Percentiles rank a stretch among this genome's conserved stretches.
Evolutionary conservation across 148 eudicot genomes (phyloP).

Genomic region (Spergularia marina): DNA sequence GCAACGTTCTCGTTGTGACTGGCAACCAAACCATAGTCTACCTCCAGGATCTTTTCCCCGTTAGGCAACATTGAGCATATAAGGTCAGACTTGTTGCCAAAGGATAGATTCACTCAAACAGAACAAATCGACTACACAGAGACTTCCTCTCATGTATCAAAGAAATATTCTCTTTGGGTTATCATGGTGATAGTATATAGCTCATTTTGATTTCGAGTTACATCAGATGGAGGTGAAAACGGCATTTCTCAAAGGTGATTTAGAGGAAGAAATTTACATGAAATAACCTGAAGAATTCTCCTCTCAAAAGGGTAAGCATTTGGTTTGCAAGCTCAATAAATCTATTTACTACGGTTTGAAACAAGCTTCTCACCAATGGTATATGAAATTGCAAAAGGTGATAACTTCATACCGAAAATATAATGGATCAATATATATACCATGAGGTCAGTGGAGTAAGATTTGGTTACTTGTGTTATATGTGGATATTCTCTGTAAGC

Average conservation of each 20-base stretch:
- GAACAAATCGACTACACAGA: too few relatives aligned
- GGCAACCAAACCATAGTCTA: too few relatives aligned
- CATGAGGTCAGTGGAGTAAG: background rate
- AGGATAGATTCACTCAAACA: too few relatives aligned
- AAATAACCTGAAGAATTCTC: too few relatives aligned
- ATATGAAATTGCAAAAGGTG: background rate
- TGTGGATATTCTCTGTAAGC: background rate
- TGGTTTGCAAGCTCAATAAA: background rate
- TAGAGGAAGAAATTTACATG: background rate
- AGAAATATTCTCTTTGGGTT: too few relatives aligned
- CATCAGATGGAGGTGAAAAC: background rate
- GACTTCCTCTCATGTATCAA: too few relatives aligned
- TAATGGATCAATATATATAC: background rate
- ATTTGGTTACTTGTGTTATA: background rate
- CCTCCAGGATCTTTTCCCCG: too few relatives aligned
- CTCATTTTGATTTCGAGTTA: background rate
- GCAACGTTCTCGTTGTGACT: too few relatives aligned
- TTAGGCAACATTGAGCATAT: too few relatives aligned
- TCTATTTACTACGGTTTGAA: background rate
- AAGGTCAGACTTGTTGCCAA: too few relatives aligned
- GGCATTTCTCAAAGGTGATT: background rate
- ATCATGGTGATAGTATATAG: background rate
- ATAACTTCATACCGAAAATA: background rate
- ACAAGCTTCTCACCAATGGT: constrained; percentile 7
- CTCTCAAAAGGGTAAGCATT: background rate